phyloP scores from a whole-genome alignment of 805 yeast genomes.

The Suhomyces xylopsoci region DNA sequence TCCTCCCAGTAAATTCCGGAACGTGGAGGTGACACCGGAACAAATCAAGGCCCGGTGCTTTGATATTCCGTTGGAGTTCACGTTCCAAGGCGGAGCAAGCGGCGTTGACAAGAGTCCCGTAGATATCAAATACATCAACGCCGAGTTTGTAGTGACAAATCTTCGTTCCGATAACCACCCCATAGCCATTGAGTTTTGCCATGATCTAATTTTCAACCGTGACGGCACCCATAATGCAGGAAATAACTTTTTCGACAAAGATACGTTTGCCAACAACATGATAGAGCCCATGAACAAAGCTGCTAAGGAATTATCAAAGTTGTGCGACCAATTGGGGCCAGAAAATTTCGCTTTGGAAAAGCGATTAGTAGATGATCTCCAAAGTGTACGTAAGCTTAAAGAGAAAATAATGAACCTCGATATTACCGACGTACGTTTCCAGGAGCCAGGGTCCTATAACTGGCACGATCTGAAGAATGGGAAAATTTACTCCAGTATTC shows the following conservation, averaged over 20 bases:
- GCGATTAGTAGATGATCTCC: slow-evolving; percentile 27
- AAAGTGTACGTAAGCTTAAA: slow-evolving; percentile 24
- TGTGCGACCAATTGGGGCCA: slow-evolving; percentile 19
- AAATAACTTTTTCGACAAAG: slow-evolving; percentile 12
- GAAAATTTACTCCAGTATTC: slow-evolving; percentile 3
- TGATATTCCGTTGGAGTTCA: slow-evolving; percentile 25
- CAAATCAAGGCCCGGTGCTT: slow-evolving; percentile 6
- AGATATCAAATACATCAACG: slow-evolving; percentile 17
- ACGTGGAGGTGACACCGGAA: slow-evolving; percentile 15
- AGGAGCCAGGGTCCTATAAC: slow-evolving; percentile 1
- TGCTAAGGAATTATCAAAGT: slow-evolving; percentile 16
- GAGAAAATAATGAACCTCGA: slow-evolving; percentile 24
- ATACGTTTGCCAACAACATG: slow-evolving; percentile 24
- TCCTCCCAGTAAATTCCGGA: slow-evolving; percentile 21
- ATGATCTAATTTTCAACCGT: slow-evolving; percentile 30
- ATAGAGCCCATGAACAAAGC: slow-evolving; percentile 19
- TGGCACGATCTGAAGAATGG: not conserved
- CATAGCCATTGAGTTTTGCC: slow-evolving; percentile 38
- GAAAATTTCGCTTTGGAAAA: slow-evolving; percentile 28
- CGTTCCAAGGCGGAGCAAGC: slow-evolving; percentile 5
- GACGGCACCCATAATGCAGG: slow-evolving; percentile 3
- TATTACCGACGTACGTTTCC: slow-evolving; percentile 9
- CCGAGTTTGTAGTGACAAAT: slow-evolving; percentile 32
- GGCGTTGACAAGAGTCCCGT: slow-evolving; percentile 14
- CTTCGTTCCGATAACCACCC: slow-evolving; percentile 29